Conservation (phyloP, 495 filamentous ascomycete genomes). For the Hypoxylon fragiforme region DNA sequence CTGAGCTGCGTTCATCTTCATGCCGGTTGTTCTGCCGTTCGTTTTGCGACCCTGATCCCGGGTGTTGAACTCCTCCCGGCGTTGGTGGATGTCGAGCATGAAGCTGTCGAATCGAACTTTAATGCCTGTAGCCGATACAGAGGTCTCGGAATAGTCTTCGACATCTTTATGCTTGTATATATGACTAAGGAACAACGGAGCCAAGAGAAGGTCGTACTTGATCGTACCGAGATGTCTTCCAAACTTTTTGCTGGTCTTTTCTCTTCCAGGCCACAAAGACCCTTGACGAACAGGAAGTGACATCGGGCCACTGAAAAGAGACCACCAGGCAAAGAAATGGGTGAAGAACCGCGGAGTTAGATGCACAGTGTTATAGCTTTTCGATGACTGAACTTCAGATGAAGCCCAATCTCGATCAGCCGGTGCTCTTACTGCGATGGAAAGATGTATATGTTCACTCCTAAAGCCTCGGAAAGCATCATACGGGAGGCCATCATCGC, state of each 20-base stretch:
- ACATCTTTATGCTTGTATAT: conserved; percentile 98
- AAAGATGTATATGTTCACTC: conserved; percentile 94
- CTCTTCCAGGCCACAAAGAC: conserved; percentile 81
- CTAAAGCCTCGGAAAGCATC: conserved; percentile 93
- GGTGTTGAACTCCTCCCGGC: conserved; percentile 87
- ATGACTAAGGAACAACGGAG: conserved; percentile 91
- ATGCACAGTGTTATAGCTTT: conserved; percentile 93
- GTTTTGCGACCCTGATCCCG: conserved; percentile 71
- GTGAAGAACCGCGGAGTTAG: conserved; percentile 94
- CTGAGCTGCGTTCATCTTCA: conserved; percentile 92
- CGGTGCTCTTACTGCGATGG: conserved; percentile 83
- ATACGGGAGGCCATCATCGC: conserved; percentile 60
- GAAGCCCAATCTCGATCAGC: conserved; percentile 78
- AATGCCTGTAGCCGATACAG: conserved; percentile 87
- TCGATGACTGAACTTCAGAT: conserved; percentile 69
- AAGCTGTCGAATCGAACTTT: conserved; percentile 94
- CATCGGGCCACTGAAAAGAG: conserved; percentile 91
- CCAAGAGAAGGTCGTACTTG: conserved; percentile 92
- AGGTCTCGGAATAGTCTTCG: conserved; percentile 78
- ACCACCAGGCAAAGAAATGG: conserved; percentile 98
- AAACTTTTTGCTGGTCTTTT: conserved; percentile 98
- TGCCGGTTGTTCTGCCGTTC: conserved; percentile 78
- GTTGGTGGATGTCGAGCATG: conserved; percentile 93
- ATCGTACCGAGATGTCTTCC: conserved; percentile 94
- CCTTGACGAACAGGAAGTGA: conserved; percentile 94